phyloP scores from a whole-genome alignment of 2,329 filamentous ascomycete species.

The Aspergillus clavatus region DNA sequence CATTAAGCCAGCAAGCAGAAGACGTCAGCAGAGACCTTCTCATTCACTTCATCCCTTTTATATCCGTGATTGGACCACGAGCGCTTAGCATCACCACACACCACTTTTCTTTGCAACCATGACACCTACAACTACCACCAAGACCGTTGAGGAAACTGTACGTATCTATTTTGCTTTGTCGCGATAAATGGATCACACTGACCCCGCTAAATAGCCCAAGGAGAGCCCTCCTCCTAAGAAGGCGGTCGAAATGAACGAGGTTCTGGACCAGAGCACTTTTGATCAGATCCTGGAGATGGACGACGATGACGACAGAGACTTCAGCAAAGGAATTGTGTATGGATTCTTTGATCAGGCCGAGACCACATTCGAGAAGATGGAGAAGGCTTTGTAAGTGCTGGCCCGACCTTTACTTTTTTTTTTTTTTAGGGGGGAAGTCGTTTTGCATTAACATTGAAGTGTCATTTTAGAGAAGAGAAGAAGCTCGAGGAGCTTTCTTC shows the following conservation, averaged over 20 bases:
- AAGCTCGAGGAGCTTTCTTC: constrained; percentile 72
- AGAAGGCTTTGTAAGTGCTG: constrained; percentile 68
- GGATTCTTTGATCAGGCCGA: constrained; percentile 92
- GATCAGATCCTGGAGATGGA: constrained; percentile 98
- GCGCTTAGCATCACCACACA: not conserved
- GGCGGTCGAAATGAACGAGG: constrained; percentile 63
- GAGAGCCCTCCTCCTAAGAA: constrained; percentile 41
- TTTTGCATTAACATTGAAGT: not conserved
- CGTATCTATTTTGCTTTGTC: constrained; percentile 4
- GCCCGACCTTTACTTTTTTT: not conserved
- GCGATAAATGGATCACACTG: constrained; percentile 1
- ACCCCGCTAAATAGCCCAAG: constrained; percentile 37
- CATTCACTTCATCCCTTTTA: constrained; percentile 2
- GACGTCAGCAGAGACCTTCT: not conserved
- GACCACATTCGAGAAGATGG: constrained; percentile 80
- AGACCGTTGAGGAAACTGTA: constrained; percentile 25
- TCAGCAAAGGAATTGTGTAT: constrained; percentile 81
- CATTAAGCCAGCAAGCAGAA: not conserved
- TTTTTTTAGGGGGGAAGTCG: no score
- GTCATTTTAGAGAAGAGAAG: constrained; percentile 52
- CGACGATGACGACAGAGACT: constrained; percentile 80
- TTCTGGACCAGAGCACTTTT: constrained; percentile 76
- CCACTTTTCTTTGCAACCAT: constrained; percentile 12
- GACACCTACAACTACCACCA: constrained; percentile 26
- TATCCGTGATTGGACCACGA: not conserved